Base-by-base conservation (phyloP, 2,329 filamentous ascomycete genomes). In the Didymellaceae sp. region DNA sequence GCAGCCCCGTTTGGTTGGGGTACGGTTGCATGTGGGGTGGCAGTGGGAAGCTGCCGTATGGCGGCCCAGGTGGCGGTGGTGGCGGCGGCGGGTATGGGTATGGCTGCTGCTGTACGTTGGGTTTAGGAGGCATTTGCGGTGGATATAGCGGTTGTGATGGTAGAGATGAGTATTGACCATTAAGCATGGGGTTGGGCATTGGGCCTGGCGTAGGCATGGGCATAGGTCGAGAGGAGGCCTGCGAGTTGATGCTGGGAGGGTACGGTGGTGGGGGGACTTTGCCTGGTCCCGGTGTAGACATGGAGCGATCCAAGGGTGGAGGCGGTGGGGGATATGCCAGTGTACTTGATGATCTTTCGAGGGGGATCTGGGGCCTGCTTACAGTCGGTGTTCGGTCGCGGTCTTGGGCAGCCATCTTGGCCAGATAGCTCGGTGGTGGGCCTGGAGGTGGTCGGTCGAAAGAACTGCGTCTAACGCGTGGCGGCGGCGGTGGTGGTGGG, bases 251-350 rank as follows among this genome's bases (percentile, higher is more conserved):
- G 3, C 49, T 41, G 45, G 58, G 28, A 13, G 48, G 42, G 13
- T 52, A 52, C 4, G 48, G 48, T 6, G 41, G 50, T 17, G 53
- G 44, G 16, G 57, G 44, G 10, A 59, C 54, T 6, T 50, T 48
- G 6, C 49, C 40, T 17, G 61, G 22, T 25, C 61, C 61, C 10
- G 67, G 65, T 51, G 63, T 62, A 0, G 68, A 70, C 9, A 51
- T 20, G 2, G 67, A 62, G 26, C 65, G 66, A 39, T 67, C 64
- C 7, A 69, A 46, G 18, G 61, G 59, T 17, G 64, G 67, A 13
- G 57, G 61, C 24, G 53, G 51, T 6, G 49, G 52, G 7, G 58
- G 52, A 10, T 55, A 54, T 6, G 54, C 45, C 38, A 59, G 50
- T 1, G 65, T 47, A 28, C 57, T 67, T 6, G 57, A 54, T 5